A percentile compares a stretch with the other conserved stretches of the same genome.
Evolutionary conservation across 2,329 filamentous ascomycete species (phyloP).

Genomic region (Juglanconis juglandina): DNA sequence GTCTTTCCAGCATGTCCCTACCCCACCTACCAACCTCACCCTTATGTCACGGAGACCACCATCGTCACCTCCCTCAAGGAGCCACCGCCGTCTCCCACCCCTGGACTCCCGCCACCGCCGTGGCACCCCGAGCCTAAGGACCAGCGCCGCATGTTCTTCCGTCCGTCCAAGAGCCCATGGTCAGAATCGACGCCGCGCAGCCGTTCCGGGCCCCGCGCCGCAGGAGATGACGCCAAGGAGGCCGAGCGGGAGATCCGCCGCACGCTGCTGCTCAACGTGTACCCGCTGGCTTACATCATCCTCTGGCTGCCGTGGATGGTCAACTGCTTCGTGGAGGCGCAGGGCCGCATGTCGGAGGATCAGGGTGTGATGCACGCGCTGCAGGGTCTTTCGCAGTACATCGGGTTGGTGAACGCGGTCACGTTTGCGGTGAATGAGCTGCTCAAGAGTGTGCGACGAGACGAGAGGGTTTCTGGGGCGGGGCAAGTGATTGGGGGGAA

Average conservation of each 20-base stretch:
- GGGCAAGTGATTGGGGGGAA: not conserved
- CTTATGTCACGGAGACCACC: not conserved
- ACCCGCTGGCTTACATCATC: constrained; percentile 1
- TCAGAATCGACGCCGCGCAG: not conserved
- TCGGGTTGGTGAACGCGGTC: constrained; percentile 7
- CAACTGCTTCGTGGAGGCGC: constrained; percentile 4
- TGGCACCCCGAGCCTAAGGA: not conserved
- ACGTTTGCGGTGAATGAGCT: constrained; percentile 2
- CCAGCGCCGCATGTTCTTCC: not conserved
- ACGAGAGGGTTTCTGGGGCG: not conserved
- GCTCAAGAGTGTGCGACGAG: not conserved
- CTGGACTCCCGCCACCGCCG: not conserved
- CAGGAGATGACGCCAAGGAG: not conserved
- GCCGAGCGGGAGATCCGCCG: not conserved
- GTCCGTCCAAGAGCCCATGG: not conserved
- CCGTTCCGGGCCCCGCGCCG: not conserved
- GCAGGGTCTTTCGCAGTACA: constrained; percentile 2
- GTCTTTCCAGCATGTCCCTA: not conserved
- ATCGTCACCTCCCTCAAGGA: not conserved
- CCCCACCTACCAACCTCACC: not conserved
- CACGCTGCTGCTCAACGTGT: constrained; percentile 7
- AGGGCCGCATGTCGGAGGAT: not conserved
- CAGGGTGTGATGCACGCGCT: not conserved
- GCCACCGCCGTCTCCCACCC: not conserved
- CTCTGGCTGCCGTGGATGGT: constrained; percentile 5